Conservation (phyloP, 768 basidiomycete genomes). For the Agaricus sinodeliciosus region DNA sequence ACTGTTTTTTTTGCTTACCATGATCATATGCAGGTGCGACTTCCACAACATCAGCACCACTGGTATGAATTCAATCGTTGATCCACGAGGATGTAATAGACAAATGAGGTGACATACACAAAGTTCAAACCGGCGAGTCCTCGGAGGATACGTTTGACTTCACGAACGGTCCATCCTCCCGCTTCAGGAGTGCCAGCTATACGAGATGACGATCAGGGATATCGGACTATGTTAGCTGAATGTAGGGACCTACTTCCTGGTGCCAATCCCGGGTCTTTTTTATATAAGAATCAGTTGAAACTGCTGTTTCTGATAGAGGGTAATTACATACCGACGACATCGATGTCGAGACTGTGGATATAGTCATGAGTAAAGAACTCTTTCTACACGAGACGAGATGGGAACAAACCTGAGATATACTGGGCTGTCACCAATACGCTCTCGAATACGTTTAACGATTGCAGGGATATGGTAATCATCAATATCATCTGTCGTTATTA, state of each 20-base stretch:
- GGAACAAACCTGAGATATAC: constrained; percentile 62
- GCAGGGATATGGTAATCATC: constrained; percentile 70
- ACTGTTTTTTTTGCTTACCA: constrained; percentile 28
- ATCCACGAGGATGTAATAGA: not conserved
- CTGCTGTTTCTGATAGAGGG: too few relatives aligned
- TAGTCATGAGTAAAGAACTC: too few relatives aligned
- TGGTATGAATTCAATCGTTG: constrained; percentile 17
- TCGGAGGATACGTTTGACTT: constrained; percentile 74
- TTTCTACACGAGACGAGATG: too few relatives aligned
- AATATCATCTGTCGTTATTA: constrained; percentile 77
- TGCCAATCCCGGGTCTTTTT: constrained; percentile 63
- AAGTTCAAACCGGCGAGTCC: constrained; percentile 76
- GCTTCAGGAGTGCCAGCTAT: constrained; percentile 79
- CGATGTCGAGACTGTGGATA: too few relatives aligned
- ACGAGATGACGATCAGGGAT: constrained; percentile 5
- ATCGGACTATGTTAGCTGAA: not conserved
- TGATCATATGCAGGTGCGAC: constrained; percentile 71
- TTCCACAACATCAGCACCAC: constrained; percentile 69
- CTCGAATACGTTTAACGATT: constrained; percentile 64
- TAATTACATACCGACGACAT: too few relatives aligned
- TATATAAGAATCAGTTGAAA: too few relatives aligned
- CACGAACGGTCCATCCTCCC: constrained; percentile 81
- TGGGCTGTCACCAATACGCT: constrained; percentile 65
- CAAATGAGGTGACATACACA: constrained; percentile 41
- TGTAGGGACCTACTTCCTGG: constrained; percentile 55